These are phyloP conservation scores for Aspergillus cavernicola DNA, from an alignment of 495 filamentous ascomycete species.

Conservation along the genomic window DNA sequence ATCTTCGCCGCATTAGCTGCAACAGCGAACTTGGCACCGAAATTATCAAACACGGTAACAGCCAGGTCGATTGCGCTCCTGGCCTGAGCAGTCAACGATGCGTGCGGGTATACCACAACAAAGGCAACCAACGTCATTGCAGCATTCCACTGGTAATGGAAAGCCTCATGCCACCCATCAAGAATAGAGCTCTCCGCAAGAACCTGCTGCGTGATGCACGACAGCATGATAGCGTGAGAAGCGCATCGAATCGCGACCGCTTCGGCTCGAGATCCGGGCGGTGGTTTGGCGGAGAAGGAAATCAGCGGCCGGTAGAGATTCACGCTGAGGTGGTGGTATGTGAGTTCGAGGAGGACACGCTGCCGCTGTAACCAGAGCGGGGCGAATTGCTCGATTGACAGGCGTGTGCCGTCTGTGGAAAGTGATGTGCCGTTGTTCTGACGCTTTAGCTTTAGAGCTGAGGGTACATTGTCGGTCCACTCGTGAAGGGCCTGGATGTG, in stretches of 20 bases:
- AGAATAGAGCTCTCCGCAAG: neutral
- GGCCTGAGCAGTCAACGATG: neutral
- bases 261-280: neutral
- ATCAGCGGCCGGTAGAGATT: slow-evolving; percentile 49
- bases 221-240: neutral
- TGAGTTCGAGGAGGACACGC: slow-evolving; percentile 46
- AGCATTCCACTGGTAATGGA: slow-evolving; percentile 5
- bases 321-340: slow-evolving; percentile 45
- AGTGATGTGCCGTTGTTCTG: slow-evolving; percentile 30
- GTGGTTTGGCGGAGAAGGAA: slow-evolving; percentile 20
- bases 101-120: neutral
- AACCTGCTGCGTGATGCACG: neutral
- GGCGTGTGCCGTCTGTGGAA: slow-evolving; percentile 32
- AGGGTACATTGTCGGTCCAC: slow-evolving; percentile 32
- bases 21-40: neutral
- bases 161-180: slow-evolving; percentile 6
- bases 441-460: slow-evolving; percentile 32
- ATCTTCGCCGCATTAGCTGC: slow-evolving; percentile 1
- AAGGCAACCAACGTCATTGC: slow-evolving; percentile 1
- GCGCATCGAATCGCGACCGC: neutral
- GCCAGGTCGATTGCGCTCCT: neutral
- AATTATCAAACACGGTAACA: neutral
- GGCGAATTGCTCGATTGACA: slow-evolving; percentile 37
- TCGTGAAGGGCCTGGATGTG: slow-evolving; percentile 24
- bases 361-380: slow-evolving; percentile 46